A percentile compares a stretch with the other conserved stretches of the same genome.
phyloP scores from a whole-genome alignment of 2,329 filamentous ascomycete genomes.

The Fusarium chlamydosporum region DNA sequence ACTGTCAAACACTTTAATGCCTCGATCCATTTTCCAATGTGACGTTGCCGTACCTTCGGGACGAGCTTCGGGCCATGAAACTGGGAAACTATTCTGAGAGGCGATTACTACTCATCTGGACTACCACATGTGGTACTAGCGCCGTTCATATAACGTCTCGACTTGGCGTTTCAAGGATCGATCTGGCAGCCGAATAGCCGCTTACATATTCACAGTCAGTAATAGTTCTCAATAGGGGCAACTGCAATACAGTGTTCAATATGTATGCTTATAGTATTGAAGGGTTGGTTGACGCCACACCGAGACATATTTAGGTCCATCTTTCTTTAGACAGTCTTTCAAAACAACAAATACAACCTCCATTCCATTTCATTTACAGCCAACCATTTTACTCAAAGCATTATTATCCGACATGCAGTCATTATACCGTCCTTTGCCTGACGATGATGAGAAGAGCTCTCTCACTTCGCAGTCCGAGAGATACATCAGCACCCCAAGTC shows the following conservation, averaged over 20 bases:
- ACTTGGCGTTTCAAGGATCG: conserved; percentile 29
- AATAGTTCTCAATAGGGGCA: background rate
- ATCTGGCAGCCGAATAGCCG: conserved; percentile 18
- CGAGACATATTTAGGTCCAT: background rate
- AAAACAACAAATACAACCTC: background rate
- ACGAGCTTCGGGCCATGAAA: background rate
- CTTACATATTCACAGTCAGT: background rate
- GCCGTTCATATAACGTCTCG: conserved; percentile 25
- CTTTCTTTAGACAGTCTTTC: background rate
- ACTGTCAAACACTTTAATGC: background rate
- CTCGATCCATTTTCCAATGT: background rate
- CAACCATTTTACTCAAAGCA: background rate
- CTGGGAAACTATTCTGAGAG: conserved; percentile 5
- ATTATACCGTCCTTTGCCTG: conserved; percentile 21
- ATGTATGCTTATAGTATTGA: background rate
- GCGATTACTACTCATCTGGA: background rate
- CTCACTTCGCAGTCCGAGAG: conserved; percentile 15
- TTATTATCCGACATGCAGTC: conserved; percentile 8
- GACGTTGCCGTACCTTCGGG: background rate
- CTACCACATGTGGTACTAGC: conserved; percentile 3
- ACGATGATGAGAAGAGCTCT: conserved; percentile 39
- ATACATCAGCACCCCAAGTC: background rate
- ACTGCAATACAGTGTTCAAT: background rate
- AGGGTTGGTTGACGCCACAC: no score
- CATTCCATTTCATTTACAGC: background rate